A percentile compares a stretch with the other conserved stretches of the same genome.
Evolutionary conservation across 345 rosid genomes (phyloP).

Genomic region (Syzygium grande): DNA sequence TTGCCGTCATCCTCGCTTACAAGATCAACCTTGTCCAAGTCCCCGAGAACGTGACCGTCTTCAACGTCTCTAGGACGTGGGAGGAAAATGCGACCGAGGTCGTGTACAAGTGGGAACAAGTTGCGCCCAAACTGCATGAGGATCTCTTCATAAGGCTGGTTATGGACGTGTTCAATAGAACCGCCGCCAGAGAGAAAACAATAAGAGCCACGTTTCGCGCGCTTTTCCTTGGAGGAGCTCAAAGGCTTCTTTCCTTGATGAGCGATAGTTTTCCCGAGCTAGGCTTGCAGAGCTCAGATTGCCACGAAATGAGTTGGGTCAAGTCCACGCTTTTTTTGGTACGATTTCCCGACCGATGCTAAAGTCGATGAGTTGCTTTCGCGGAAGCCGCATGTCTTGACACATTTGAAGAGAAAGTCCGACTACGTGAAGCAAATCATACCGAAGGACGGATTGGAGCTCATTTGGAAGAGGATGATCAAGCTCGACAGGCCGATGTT

Average conservation of each 20-base stretch:
- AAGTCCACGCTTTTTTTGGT: conserved; percentile 24
- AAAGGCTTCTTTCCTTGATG: conserved; percentile 20
- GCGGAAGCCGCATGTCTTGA: conserved; percentile 2
- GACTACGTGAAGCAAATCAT: conserved; percentile 33
- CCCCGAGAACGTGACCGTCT: conserved; percentile 13
- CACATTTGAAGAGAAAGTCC: conserved; percentile 29
- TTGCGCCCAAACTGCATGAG: conserved; percentile 12
- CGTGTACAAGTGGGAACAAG: conserved; percentile 15
- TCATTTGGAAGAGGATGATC: conserved; percentile 13
- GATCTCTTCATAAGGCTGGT: conserved; percentile 10
- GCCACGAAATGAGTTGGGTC: conserved; percentile 43
- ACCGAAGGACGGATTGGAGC: conserved; percentile 14
- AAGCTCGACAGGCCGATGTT: conserved; percentile 6
- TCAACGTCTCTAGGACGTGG: not conserved
- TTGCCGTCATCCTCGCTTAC: conserved; percentile 17
- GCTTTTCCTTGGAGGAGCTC: conserved; percentile 23
- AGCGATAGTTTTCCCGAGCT: conserved; percentile 29
- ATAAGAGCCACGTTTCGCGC: conserved; percentile 15
- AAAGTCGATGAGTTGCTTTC: conserved; percentile 15
- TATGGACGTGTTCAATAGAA: not conserved
- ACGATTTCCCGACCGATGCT: conserved; percentile 9
- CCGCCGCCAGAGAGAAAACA: conserved; percentile 1
- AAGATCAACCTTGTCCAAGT: conserved; percentile 17
- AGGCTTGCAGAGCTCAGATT: conserved; percentile 26
- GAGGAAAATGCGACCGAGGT: conserved; percentile 13